These are phyloP conservation scores for Blastobotrys chiropterorum DNA, from an alignment of 805 yeast species.

Conservation along the genomic window DNA sequence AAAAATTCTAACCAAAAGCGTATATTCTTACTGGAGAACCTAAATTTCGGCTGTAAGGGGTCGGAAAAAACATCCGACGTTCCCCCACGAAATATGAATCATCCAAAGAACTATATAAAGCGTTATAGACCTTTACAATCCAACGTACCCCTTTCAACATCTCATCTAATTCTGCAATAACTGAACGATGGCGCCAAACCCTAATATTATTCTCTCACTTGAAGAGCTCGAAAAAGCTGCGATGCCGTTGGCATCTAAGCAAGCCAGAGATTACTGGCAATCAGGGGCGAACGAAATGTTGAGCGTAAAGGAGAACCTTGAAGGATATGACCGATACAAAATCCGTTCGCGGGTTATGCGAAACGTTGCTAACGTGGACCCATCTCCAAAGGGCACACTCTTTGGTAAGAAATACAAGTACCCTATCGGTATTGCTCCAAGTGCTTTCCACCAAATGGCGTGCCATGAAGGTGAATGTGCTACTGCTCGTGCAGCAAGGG, in stretches of 20 bases:
- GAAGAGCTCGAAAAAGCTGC: constrained; percentile 15
- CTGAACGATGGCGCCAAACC: constrained; percentile 10
- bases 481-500: constrained; percentile 29
- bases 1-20: no score
- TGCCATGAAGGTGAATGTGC: constrained; percentile 31
- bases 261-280: constrained; percentile 25
- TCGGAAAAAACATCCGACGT: neutral
- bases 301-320: constrained; percentile 25
- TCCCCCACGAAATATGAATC: neutral
- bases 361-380: constrained; percentile 25
- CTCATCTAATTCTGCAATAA: neutral
- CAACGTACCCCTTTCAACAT: neutral
- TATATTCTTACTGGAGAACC: no score
- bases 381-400: constrained; percentile 14
- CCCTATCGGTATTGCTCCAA: constrained; percentile 33
- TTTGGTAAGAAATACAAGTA: constrained; percentile 23
- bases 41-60: no score
- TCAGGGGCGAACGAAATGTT: constrained; percentile 26
- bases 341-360: constrained; percentile 28
- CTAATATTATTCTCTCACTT: constrained; percentile 8
- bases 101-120: neutral
- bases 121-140: no score
- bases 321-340: constrained; percentile 23
- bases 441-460: constrained; percentile 31
- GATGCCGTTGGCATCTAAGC: constrained; percentile 15